phyloP scores from a whole-genome alignment of 2,329 filamentous ascomycete genomes.

The Aphanocladium album region DNA sequence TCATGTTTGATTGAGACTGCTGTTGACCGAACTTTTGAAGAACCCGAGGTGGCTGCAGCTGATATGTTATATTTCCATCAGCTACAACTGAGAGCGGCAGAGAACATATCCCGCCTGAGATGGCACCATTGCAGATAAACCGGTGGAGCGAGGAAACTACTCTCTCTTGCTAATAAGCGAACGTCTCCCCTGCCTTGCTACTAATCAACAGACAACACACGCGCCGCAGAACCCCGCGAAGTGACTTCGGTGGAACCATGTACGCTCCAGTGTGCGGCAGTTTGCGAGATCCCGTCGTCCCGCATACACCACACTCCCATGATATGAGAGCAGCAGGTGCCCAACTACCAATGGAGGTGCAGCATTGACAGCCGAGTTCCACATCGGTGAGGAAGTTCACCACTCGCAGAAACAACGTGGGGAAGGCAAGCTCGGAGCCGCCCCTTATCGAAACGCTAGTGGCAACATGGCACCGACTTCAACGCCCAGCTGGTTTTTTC shows the following conservation, averaged over 20 bases:
- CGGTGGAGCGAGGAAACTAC: not conserved
- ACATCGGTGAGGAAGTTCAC: slow-evolving; percentile 7
- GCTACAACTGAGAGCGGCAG: not conserved
- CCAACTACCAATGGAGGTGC: not conserved
- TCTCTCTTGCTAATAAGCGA: not conserved
- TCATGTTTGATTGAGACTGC: not conserved
- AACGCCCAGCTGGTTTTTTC: not conserved
- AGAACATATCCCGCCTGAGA: not conserved
- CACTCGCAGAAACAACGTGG: not conserved
- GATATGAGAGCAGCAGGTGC: not conserved
- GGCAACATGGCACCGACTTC: not conserved
- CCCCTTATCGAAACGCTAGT: not conserved
- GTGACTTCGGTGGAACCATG: not conserved
- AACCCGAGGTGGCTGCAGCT: not conserved
- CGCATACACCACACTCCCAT: not conserved
- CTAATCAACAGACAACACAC: not conserved
- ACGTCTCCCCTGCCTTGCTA: not conserved
- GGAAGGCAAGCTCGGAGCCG: not conserved
- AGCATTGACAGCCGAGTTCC: slow-evolving; percentile 2
- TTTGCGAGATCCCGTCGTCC: not conserved
- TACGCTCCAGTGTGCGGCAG: not conserved
- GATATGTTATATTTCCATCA: not conserved
- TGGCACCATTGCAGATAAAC: not conserved
- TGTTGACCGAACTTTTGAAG: not conserved
- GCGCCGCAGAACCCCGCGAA: not conserved